Base-by-base conservation (phyloP, 257 asterid species). In the Galeopsis tetrahit region DNA sequence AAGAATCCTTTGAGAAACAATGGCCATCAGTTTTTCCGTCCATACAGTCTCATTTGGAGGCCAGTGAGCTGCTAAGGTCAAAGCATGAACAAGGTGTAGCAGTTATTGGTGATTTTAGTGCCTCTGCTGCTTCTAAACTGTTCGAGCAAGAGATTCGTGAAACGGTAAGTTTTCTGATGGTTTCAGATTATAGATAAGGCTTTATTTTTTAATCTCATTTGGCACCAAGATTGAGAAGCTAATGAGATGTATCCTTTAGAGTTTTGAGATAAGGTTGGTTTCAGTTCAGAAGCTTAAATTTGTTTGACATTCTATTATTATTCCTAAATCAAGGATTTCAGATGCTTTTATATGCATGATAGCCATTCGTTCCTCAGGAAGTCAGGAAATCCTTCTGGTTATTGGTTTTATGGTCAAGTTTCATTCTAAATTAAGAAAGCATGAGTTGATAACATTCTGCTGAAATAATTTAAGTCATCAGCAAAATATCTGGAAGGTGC, bases 141-240 rank as follows among this genome's bases (percentile, higher is more conserved):
- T 90, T 95, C 28, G 98, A 95, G 74, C 97, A 90, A 85, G 97
- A 92, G 85, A 90, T 95, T 61, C 96, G 98, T 60, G 96, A 95
- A 95, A 89, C 76, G 82, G 98, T 89, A 73, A 78, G 86, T 74
- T 60, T 75, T 74, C 69, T 60, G 48, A 70, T 42, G 34, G 66
- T 60, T 73, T 61, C 57, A 36, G 51, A 52, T 68, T 32, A 42
- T 17, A 66, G 62, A 53, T 32, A 63, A 6, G 66, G 51, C n/a
- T 68, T 77, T 2, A 10, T 63, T 69, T 49, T 15, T 55, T 69
- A 43, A 44, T 56, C 68, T 31, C 61, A 53, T 63, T 51, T 63
- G 55, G 76, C 35, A 33, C 61, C 56, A 49, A 32, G 11, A 14
- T 36, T 61, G 13, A 32, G 61, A 39, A 72, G 66, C 71, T 34